Evolutionary conservation across 2,329 filamentous ascomycete genomes (phyloP).

Genomic region (Epichloe sibirici): DNA sequence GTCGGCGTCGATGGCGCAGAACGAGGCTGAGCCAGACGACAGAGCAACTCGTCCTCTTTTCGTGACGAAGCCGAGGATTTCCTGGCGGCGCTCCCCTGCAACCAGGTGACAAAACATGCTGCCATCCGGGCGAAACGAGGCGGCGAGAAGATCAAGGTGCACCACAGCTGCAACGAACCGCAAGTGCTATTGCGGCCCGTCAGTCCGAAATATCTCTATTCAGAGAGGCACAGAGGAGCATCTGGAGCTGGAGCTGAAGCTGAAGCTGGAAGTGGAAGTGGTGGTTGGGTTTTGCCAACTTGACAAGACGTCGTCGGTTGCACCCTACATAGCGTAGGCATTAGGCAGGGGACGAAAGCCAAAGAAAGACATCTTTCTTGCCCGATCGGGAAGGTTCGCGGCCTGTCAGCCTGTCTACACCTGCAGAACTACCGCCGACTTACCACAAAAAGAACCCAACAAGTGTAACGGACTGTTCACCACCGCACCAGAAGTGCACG

Average conservation of each 20-base stretch:
- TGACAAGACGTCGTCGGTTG: background rate
- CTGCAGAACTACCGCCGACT: too few relatives aligned
- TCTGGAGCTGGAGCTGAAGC: too few relatives aligned
- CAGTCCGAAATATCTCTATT: background rate
- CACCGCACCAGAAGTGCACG: background rate
- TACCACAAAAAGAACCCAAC: too few relatives aligned
- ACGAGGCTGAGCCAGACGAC: background rate
- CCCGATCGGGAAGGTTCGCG: slow-evolving; percentile 1
- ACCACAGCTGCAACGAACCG: too few relatives aligned
- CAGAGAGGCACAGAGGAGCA: too few relatives aligned
- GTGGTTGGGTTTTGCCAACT: background rate
- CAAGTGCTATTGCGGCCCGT: background rate
- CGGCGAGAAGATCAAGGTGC: too few relatives aligned
- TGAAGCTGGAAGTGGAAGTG: background rate
- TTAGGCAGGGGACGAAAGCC: background rate
- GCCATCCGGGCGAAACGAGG: background rate
- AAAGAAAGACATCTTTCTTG: background rate
- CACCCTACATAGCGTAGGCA: background rate
- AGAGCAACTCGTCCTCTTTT: background rate
- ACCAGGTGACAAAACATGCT: background rate
- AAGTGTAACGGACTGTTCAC: too few relatives aligned
- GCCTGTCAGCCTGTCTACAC: too few relatives aligned
- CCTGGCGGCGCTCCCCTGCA: background rate
- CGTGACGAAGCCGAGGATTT: background rate
- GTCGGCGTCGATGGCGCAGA: background rate